phyloP scores from a whole-genome alignment of 2,329 filamentous ascomycete species.

The Botryotinia calthae region DNA sequence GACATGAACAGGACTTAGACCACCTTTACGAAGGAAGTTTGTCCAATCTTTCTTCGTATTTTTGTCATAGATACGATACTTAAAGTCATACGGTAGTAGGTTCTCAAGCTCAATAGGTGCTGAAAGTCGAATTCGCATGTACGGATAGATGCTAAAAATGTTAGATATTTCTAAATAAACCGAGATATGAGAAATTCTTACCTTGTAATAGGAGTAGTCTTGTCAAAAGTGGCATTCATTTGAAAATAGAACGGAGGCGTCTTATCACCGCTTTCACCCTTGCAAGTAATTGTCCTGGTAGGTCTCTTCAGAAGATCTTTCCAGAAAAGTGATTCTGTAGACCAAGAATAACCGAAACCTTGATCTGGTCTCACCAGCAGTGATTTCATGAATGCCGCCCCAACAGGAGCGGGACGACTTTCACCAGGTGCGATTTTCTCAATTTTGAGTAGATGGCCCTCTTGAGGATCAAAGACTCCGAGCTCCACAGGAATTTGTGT shows the following conservation, averaged over 20 bases:
- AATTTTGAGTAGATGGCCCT: conserved; percentile 91
- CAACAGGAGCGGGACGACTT: conserved; percentile 83
- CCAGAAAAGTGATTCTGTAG: conserved; percentile 86
- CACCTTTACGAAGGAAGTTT: conserved; percentile 94
- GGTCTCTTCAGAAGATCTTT: conserved; percentile 82
- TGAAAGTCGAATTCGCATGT: conserved; percentile 89
- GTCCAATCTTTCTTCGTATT: conserved; percentile 99
- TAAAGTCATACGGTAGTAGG: conserved; percentile 94
- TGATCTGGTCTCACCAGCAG: conserved; percentile 87
- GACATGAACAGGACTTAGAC: conserved; percentile 94
- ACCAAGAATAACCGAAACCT: conserved; percentile 96
- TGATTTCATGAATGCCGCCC: conserved; percentile 85
- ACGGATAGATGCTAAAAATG: conserved; percentile 70
- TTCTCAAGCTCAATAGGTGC: conserved; percentile 95
- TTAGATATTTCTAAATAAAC: conserved; percentile 37
- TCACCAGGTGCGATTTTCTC: conserved; percentile 96
- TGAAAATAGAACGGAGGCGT: conserved; percentile 92
- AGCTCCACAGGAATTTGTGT: conserved; percentile 95
- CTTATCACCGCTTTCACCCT: conserved; percentile 76
- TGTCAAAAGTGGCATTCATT: conserved; percentile 81
- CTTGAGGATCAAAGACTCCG: conserved; percentile 81
- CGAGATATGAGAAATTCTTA: conserved; percentile 40
- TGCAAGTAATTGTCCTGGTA: conserved; percentile 83
- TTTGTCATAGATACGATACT: conserved; percentile 98
- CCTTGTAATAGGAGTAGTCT: conserved; percentile 76